A percentile compares a stretch with the other conserved stretches of the same genome.
Conservation (phyloP, 345 rosid species). For the Dipteronia sinensis region DNA sequence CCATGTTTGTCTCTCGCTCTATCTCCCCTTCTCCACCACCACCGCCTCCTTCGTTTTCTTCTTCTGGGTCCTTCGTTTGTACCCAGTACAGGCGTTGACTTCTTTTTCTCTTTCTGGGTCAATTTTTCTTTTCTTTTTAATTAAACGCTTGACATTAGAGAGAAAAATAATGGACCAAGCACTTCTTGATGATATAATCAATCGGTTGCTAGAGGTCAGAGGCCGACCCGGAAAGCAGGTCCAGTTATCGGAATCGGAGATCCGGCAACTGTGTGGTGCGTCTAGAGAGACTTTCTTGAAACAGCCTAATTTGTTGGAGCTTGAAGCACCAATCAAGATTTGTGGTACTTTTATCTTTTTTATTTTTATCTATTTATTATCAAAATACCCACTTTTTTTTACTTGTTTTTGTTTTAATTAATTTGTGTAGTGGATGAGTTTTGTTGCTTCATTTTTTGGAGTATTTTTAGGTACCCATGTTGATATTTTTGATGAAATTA, state of each 20-base stretch:
- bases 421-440: neutral
- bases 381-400: neutral
- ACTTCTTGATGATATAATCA: constrained; percentile 64
- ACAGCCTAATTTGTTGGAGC: constrained; percentile 74
- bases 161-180: constrained; percentile 48
- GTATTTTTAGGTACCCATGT: neutral
- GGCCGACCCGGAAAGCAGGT: constrained; percentile 74
- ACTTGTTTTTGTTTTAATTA: neutral
- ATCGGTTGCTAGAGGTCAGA: constrained; percentile 59
- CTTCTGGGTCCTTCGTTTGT: neutral
- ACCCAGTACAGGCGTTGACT: constrained; percentile 4
- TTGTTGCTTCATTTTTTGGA: neutral
- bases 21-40: neutral
- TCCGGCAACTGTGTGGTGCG: constrained; percentile 58
- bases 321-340: constrained; percentile 83
- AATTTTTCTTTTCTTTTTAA: neutral
- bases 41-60: neutral
- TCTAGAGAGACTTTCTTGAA: constrained; percentile 63
- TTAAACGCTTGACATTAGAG: neutral
- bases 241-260: constrained; percentile 73
- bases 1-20: constrained; percentile 2
- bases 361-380: neutral
- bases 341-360: constrained; percentile 46
- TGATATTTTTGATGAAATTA: neutral
- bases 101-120: neutral